Conservation (phyloP, 108 stramenopile species). For the Pinguiococcus pyrenoidosus region DNA sequence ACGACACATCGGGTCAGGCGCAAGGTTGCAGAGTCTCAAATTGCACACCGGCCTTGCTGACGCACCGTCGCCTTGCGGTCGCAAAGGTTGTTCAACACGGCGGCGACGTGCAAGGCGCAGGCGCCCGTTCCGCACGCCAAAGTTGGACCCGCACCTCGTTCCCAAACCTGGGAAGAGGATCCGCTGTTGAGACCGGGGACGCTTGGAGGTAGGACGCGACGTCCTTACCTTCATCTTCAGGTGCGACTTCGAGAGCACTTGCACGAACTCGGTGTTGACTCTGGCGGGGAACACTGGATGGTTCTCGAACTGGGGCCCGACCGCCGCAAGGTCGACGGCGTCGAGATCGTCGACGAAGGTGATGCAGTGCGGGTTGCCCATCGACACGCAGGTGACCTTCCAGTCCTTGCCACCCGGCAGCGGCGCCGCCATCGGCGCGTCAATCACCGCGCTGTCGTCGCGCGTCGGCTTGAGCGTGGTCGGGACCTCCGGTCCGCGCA, state of each 20-base stretch:
- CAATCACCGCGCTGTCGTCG: constrained; percentile 59
- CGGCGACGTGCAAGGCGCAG: constrained; percentile 83
- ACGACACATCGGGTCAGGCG: too few species aligned
- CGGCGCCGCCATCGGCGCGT: constrained; percentile 51
- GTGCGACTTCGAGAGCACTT: constrained; percentile 35
- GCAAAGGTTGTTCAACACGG: too few species aligned
- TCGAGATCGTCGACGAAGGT: constrained; percentile 82
- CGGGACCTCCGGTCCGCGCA: constrained; percentile 65
- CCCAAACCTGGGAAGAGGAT: constrained; percentile 55
- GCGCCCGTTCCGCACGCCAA: constrained; percentile 93
- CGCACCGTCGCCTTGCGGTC: too few species aligned
- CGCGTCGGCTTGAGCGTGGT: constrained; percentile 63
- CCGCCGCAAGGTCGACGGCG: constrained; percentile 63
- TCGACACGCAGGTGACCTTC: constrained; percentile 75
- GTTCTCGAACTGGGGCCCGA: constrained; percentile 76
- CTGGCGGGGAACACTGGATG: constrained; percentile 72
- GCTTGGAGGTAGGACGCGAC: too few species aligned
- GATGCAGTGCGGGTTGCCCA: constrained; percentile 94
- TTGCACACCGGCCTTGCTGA: too few species aligned
- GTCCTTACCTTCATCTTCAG: constrained; percentile 63
- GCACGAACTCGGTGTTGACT: constrained; percentile 93
- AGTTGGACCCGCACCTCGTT: constrained; percentile 89
- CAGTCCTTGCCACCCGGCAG: constrained; percentile 62
- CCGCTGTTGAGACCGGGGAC: too few species aligned
- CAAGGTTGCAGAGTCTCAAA: too few species aligned